Base-by-base conservation (phyloP, 2,329 filamentous ascomycete species). In the Botrytis paeoniae region DNA sequence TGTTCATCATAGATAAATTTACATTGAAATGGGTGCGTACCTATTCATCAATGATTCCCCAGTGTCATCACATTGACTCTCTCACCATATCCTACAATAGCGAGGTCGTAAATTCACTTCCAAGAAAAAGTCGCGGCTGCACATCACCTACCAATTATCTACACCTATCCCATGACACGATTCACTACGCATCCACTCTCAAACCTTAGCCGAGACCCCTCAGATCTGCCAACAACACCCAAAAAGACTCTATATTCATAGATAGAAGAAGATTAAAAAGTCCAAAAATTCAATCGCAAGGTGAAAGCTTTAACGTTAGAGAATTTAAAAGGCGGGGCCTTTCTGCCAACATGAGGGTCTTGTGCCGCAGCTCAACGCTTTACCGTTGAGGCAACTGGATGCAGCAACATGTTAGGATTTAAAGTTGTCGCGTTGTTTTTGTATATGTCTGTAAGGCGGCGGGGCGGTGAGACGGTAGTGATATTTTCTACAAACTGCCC, bases 271-370 rank as follows among this genome's bases (percentile, higher is more conserved):
- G 8, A 51, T 54, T 39, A 29, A 29, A 54, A 51, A 66, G 9
- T 54, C 2, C 25, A 54, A 54, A 66, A 39, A 51, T 66, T 66
- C 64, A 66, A 39, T 66, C 45, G 64, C 35, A 37, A 41, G 64
- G 64, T 39, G n/a, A 54, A 54, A 54, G 45, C 16, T 29, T 66
- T 43, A 66, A 39, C 64, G 18, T 66, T 66, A 66, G 64, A 66
- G 45, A 66, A 66, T n/a, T 54, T 39, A 29, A 39, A 66, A n/a
- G 35, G 16, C 64, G 32, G 29, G 37, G 14, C 3, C 35, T 37
- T 54, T 66, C 64, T 66, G 4, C 45, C 45, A 39, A 66, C 35
- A 54, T 54, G 64, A 54, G 2, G 37, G 22, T 39, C 45, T 54
- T 66, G 2, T 25, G 16, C 64, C 4, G 64, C 45, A 66, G 45